Base-by-base conservation (phyloP, 169 alveolate species). In the Toxoplasma gondii region DNA sequence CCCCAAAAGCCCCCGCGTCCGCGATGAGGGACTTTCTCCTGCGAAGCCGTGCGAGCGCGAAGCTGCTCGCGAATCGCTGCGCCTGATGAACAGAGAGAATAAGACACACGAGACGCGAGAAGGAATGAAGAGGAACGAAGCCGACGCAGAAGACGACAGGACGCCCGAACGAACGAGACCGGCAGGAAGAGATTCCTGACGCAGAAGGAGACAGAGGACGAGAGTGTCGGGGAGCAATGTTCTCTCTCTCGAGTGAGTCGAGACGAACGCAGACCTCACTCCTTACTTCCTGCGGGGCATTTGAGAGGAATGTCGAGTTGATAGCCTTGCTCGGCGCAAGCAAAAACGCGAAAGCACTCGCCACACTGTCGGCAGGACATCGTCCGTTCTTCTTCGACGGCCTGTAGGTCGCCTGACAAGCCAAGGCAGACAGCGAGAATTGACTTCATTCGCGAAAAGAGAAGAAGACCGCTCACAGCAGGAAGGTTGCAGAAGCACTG, bases 241-340 rank as follows among this genome's bases (percentile, higher is more conserved):
- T n/a, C n/a, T n/a, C n/a, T n/a, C n/a, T n/a, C n/a, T n/a, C n/a
- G n/a, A n/a, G n/a, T 22, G 82, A 69, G 82, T 7, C 82, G 29
- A n/a, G 74, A 64, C 7, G 74, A 64, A 82, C 7, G 90, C n/a
- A 82, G 90, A 82, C 4, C 74, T 49, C 38, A 7, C n/a, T 9
- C 5, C 64, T 82, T 44, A 82, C 90, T 82, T 82, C 86, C 86
- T 19, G 86, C 39, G 31, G 90, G 90, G 67, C 90, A 82, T 17
- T 43, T 12, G 41, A 43, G 67, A 22, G 90, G 90, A 16, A 82
- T 22, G 10, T 39, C 90, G 31, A 82, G 54, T 67, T 82, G 90
- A 67, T 43, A 82, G 90, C 64, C 67, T 41, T 7, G 58, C 69
- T 38, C 90, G 0, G 90, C 39, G 41, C 44, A 82, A 1, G 90